A percentile compares a stretch with the other conserved stretches of the same genome.
phyloP scores from a whole-genome alignment of 2,329 filamentous ascomycete species.

The Xylariaceae sp. region DNA sequence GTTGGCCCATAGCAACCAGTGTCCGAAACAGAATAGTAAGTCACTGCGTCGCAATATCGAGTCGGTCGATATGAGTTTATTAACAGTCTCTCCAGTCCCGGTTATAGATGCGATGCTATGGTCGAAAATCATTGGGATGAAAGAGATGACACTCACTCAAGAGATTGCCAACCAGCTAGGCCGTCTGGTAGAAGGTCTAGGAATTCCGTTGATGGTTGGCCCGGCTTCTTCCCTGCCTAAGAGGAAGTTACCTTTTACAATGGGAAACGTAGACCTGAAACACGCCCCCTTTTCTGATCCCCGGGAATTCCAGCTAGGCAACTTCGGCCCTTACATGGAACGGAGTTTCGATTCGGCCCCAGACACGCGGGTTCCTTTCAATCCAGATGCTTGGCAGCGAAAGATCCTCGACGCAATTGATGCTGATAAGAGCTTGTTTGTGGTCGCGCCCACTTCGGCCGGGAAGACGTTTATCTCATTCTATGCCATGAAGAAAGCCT shows the following conservation, averaged over 20 bases:
- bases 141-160: constrained; percentile 11
- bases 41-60: no score
- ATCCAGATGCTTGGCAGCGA: constrained; percentile 77
- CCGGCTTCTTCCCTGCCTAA: background rate
- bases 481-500: constrained; percentile 78
- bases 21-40: constrained; percentile 18
- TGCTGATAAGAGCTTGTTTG: constrained; percentile 68
- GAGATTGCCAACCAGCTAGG: constrained; percentile 15
- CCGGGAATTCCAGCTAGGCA: constrained; percentile 65
- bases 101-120: constrained; percentile 25
- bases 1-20: background rate
- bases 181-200: constrained; percentile 10
- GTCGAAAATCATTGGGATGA: constrained; percentile 19
- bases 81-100: constrained; percentile 3
- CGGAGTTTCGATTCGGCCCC: constrained; percentile 70
- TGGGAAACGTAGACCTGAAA: background rate
- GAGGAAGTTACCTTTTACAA: constrained; percentile 1
- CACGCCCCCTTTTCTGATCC: background rate
- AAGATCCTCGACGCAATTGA: constrained; percentile 75
- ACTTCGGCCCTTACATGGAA: constrained; percentile 75
- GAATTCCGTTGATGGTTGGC: constrained; percentile 5
- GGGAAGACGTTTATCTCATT: constrained; percentile 86
- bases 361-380: constrained; percentile 70
- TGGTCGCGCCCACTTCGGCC: constrained; percentile 76
- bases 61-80: background rate